A percentile compares a stretch with the other conserved stretches of the same genome.
These are phyloP conservation scores for Salix purpurea DNA, from an alignment of 345 rosid species.

Conservation along the genomic window DNA sequence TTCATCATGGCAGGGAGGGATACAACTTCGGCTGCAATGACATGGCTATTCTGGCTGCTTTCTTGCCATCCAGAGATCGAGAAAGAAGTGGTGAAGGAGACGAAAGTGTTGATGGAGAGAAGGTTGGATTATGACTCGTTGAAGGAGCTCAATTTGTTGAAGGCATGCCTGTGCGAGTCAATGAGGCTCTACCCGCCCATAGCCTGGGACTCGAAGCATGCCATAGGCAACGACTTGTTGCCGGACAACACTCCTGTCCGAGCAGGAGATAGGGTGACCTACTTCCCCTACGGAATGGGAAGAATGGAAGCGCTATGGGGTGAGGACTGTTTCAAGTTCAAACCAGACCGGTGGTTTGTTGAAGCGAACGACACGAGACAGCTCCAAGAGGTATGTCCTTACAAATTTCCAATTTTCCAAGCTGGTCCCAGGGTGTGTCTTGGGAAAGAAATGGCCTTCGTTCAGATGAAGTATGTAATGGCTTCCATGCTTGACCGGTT, in stretches of 20 bases:
- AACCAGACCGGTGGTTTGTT: conserved; percentile 60
- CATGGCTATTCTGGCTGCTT: conserved; percentile 31
- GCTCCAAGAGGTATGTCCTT: conserved; percentile 42
- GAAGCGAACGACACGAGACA: conserved; percentile 17
- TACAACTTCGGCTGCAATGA: conserved; percentile 34
- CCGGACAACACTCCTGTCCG: conserved; percentile 62
- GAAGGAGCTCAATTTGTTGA: conserved; percentile 12
- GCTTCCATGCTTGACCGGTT: conserved; percentile 32
- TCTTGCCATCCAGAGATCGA: conserved; percentile 16
- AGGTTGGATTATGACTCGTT: conserved; percentile 18
- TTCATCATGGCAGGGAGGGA: conserved; percentile 33
- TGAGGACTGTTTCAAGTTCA: conserved; percentile 49
- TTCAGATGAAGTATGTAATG: conserved; percentile 47
- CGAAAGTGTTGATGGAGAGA: background rate
- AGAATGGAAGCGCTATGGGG: conserved; percentile 86
- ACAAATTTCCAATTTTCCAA: conserved; percentile 42
- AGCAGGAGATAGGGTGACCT: conserved; percentile 83
- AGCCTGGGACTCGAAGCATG: conserved; percentile 36
- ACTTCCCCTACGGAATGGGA: conserved; percentile 86
- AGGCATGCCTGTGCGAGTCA: conserved; percentile 28
- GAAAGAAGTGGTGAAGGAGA: conserved; percentile 15
- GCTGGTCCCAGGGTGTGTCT: conserved; percentile 49
- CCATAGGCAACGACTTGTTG: conserved; percentile 37
- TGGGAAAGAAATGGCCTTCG: conserved; percentile 45
- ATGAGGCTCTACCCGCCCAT: conserved; percentile 35